Base-by-base conservation (phyloP, 352 stramenopile genomes). In the Phytopythium litorale region DNA sequence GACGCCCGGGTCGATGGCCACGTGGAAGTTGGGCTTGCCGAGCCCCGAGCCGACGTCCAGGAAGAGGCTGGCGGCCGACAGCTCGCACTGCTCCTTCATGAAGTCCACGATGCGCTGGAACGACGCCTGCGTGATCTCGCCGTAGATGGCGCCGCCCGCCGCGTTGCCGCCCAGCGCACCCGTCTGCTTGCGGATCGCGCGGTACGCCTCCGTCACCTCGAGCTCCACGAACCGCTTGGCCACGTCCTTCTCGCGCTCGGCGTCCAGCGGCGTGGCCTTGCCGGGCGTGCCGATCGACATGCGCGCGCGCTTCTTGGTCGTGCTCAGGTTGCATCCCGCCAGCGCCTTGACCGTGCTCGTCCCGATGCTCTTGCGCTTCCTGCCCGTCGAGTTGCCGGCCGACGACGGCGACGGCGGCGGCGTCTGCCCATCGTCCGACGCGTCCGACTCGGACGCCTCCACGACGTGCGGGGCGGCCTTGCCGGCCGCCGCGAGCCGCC, bases 11-110 rank as follows among this genome's bases (percentile, higher is more conserved):
- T 98, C 88, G 64, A 98, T 92, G 3, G 96, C 84, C 18, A 98
- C 97, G 66, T 99, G 97, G 28, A 99, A 87, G 71, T 98, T 99
- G 7, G 97, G 97, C 70, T 99, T 99, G 23, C 97, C 97, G 32
- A 99, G 81, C 21, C 97, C 97, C 16, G 91, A 97, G 28, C 97
- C 97, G 49, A 99, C 96, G 70, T 99, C 97, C 58, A 99, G 86
- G 71, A 99, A 99, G 18, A 91, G 81, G 56, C 88, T 98, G 18
- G 79, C 63, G 21, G 78, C 66, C 46, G 76, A 81, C 45, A 99
- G 78, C 61, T 92, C 87, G 38, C 94, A 98, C 33, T 98, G 56
- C 23, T 97, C 81, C 55, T 98, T 94, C 70, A 99, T 84, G 59
- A 96, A 95, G 67, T 99, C 93, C 1, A 98, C 83, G 57, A 99